Evolutionary conservation across 2,329 filamentous ascomycete species (phyloP).

Genomic region (Botrytis elliptica): DNA sequence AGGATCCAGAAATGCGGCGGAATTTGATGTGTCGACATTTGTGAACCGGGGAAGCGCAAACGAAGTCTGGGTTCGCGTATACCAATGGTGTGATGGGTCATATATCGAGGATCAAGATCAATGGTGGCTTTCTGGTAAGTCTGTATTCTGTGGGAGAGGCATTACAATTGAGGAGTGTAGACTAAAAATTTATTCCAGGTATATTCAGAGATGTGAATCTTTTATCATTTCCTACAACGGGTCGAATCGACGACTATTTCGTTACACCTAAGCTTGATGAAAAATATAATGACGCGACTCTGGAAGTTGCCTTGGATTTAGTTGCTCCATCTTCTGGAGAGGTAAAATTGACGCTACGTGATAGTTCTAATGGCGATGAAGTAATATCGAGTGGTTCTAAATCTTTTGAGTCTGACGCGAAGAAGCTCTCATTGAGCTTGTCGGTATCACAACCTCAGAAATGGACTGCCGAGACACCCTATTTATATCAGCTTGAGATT

Average conservation of each 20-base stretch:
- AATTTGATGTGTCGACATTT: slow-evolving; percentile 63
- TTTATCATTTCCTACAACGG: slow-evolving; percentile 52
- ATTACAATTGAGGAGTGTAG: not conserved
- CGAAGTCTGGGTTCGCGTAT: slow-evolving; percentile 61
- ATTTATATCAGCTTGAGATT: slow-evolving; percentile 57
- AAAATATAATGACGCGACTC: slow-evolving; percentile 49
- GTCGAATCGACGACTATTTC: slow-evolving; percentile 57
- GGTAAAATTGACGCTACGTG: slow-evolving; percentile 22
- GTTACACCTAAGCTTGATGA: slow-evolving; percentile 54
- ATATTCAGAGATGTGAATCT: slow-evolving; percentile 68
- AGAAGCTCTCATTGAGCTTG: slow-evolving; percentile 16
- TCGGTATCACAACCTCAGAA: slow-evolving; percentile 54
- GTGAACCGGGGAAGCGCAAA: slow-evolving; percentile 51
- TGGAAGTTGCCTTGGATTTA: slow-evolving; percentile 19
- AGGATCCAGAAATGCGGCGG: slow-evolving; percentile 65
- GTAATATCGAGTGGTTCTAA: slow-evolving; percentile 12
- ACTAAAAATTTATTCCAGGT: slow-evolving; percentile 37
- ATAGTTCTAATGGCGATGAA: slow-evolving; percentile 10
- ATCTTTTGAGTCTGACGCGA: not conserved
- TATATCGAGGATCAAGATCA: slow-evolving; percentile 69
- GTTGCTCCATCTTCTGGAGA: slow-evolving; percentile 9
- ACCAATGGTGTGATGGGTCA: slow-evolving; percentile 67
- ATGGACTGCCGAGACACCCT: slow-evolving; percentile 67
- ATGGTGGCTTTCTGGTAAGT: slow-evolving; percentile 62
- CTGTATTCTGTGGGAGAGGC: not conserved